Percentiles rank a stretch among this genome's conserved stretches.
Evolutionary conservation across 768 basidiomycete genomes (phyloP).

Genomic region (Porphyrellus cyaneotinctus): DNA sequence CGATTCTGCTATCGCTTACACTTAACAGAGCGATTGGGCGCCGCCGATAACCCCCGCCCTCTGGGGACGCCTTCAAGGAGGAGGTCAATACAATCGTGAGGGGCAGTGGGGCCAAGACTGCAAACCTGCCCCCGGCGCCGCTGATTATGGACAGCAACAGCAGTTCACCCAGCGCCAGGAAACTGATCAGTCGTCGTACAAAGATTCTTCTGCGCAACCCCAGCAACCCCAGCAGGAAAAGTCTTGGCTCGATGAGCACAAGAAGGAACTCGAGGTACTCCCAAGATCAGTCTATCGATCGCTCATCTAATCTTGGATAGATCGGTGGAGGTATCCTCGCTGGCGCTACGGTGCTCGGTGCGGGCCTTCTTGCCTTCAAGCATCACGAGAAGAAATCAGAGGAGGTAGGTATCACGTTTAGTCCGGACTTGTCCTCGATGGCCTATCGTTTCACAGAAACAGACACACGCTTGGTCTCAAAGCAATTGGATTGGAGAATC

Average conservation of each 20-base stretch:
- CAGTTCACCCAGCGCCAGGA: constrained; percentile 29
- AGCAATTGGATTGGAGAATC: constrained; percentile 57
- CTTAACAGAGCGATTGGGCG: constrained; percentile 59
- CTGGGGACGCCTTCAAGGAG: constrained; percentile 53
- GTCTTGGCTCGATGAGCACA: constrained; percentile 54
- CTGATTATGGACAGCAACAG: constrained; percentile 24
- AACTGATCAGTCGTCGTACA: constrained; percentile 16
- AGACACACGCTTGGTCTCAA: constrained; percentile 46
- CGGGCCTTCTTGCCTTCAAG: constrained; percentile 49
- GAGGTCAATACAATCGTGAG: constrained; percentile 18
- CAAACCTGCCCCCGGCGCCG: background rate
- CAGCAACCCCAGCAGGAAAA: constrained; percentile 47
- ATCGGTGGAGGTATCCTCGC: constrained; percentile 60
- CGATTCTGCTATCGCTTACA: constrained; percentile 3
- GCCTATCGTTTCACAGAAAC: constrained; percentile 36
- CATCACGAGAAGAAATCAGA: constrained; percentile 54
- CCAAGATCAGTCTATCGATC: background rate
- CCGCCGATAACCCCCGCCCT: constrained; percentile 60
- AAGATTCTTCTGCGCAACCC: constrained; percentile 18
- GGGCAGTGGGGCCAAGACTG: constrained; percentile 19
- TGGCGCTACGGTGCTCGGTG: constrained; percentile 50
- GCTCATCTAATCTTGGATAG: constrained; percentile 33
- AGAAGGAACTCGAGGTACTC: constrained; percentile 54
- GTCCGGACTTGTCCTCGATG: background rate
- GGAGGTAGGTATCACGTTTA: constrained; percentile 39